Base-by-base conservation (phyloP, 768 basidiomycete species). In the Suillus decipiens region DNA sequence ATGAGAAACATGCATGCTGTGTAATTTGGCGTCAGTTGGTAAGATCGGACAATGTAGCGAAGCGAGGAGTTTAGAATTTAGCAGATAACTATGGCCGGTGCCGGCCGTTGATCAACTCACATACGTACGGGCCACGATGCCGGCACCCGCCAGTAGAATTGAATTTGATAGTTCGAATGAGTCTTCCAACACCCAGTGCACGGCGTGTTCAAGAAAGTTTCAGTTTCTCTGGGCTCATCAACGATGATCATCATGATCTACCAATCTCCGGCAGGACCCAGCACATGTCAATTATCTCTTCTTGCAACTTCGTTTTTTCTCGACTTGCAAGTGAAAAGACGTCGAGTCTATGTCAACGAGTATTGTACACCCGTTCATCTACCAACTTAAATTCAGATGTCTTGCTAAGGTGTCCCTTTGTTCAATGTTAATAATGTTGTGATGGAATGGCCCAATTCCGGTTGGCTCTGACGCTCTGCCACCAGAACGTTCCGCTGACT, bases 11-110 rank as follows among this genome's bases (percentile, higher is more conserved):
- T 55, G 64, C 10, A 70, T 70, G 48, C n/a, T n/a, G n/a, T n/a
- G n/a, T n/a, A n/a, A n/a, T n/a, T n/a, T 65, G 34, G 22, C 45
- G 10, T 19, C 5, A 2, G 24, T 31, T 5, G 22, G 14, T 28
- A 56, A 61, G 64, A 9, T 69, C 61, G 12, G 66, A 62, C 14
- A 71, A 66, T 8, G 28, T 1, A 28, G 42, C n/a, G 42, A n/a
- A 43, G 41, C 14, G 41, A 41, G 15, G 41, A 41, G 42, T 43
- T 43, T 43, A 8, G n/a, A 43, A 43, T 42, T 42, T 19, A 8
- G 42, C 42, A 42, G 41, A 41, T 41, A 3, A 8, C 10, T 6
- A 34, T 8, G 37, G 41, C 15, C 41, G 41, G 17, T 17, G 15
- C 6, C 15, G 17, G 15, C 15, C 17, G 41, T n/a, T n/a, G n/a